Evolutionary conservation across 495 filamentous ascomycete genomes (phyloP).

Genomic region (Tuber magnatum): DNA sequence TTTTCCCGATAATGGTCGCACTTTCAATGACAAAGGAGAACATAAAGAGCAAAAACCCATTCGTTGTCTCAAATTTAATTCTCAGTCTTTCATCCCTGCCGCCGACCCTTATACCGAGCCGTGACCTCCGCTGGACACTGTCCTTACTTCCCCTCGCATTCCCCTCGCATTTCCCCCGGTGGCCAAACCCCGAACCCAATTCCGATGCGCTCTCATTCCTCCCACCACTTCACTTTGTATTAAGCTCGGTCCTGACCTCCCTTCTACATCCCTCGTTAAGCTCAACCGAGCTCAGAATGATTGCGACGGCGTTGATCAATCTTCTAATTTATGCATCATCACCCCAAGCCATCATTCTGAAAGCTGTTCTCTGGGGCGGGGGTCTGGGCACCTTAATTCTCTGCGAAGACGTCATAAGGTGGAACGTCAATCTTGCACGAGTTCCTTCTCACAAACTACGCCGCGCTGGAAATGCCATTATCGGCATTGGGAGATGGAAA

Average conservation of each 20-base stretch:
- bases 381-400: constrained; percentile 66
- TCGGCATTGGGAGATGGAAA: constrained; percentile 31
- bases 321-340: constrained; percentile 68
- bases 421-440: constrained; percentile 76
- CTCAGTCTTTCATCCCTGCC: constrained; percentile 75
- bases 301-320: constrained; percentile 76
- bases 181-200: constrained; percentile 17
- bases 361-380: constrained; percentile 78
- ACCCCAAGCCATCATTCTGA: constrained; percentile 76
- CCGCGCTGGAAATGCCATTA: constrained; percentile 44
- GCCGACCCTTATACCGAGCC: constrained; percentile 58
- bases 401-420: constrained; percentile 69
- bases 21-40: constrained; percentile 60
- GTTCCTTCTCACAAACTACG: constrained; percentile 88
- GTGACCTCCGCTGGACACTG: constrained; percentile 49
- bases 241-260: constrained; percentile 64
- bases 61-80: constrained; percentile 68
- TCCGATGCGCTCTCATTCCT: constrained; percentile 24
- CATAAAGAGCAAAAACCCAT: constrained; percentile 43
- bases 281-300: constrained; percentile 75
- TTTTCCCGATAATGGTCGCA: constrained; percentile 70
- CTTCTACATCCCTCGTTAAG: constrained; percentile 81
- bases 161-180: constrained; percentile 49
- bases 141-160: constrained; percentile 66
- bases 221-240: constrained; percentile 13